A percentile compares a stretch with the other conserved stretches of the same genome.
These are phyloP conservation scores for Fusarium piperis DNA, from an alignment of 2,329 filamentous ascomycete species.

Conservation along the genomic window DNA sequence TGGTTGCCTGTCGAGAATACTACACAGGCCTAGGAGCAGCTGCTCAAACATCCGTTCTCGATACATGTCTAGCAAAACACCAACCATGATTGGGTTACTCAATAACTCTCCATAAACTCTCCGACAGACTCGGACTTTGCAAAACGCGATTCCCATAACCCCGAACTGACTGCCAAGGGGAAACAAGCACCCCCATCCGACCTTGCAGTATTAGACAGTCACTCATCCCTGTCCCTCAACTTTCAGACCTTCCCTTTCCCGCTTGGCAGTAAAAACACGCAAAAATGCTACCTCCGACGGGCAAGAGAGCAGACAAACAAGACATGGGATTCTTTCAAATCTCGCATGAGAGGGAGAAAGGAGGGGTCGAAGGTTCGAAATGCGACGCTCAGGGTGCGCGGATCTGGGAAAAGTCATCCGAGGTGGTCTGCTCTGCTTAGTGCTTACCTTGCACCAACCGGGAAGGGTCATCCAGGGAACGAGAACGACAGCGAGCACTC, in stretches of 20 bases:
- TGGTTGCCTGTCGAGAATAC: too few species aligned
- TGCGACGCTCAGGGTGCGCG: slow-evolving; percentile 20
- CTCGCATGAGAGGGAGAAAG: slow-evolving; percentile 17
- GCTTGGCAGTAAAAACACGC: neutral
- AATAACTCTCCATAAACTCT: neutral
- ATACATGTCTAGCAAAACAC: neutral
- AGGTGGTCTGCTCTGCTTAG: slow-evolving; percentile 12
- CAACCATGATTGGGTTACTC: neutral
- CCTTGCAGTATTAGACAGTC: neutral
- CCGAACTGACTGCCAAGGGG: neutral
- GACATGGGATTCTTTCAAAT: slow-evolving; percentile 21
- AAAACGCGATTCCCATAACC: neutral
- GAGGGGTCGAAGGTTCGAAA: slow-evolving; percentile 5
- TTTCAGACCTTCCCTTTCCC: neutral
- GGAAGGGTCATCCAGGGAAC: neutral
- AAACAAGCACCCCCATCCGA: neutral
- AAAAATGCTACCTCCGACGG: neutral
- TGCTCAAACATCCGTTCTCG: neutral
- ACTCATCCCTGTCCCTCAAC: neutral
- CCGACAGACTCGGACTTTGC: neutral
- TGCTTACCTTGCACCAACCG: slow-evolving; percentile 17
- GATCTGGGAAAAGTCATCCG: slow-evolving; percentile 2
- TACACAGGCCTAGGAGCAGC: neutral
- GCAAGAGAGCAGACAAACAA: neutral
- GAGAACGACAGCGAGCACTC: neutral